Base-by-base conservation (phyloP, 768 basidiomycete species). In the Coprinopsis sp. region DNA sequence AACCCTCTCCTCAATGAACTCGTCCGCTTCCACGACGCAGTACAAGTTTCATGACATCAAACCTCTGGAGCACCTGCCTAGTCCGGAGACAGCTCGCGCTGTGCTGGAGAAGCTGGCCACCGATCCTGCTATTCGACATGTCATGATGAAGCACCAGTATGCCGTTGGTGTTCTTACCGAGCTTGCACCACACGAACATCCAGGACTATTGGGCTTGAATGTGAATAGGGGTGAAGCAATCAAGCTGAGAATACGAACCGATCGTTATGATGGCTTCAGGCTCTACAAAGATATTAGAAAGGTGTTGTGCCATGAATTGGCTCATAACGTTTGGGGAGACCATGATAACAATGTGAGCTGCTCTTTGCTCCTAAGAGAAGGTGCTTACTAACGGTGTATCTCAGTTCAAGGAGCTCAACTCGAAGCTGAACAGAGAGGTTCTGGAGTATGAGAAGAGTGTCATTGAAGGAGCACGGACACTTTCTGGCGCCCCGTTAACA, bases 331-430 rank as follows among this genome's bases (percentile, higher is more conserved):
- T 0, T 85, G 80, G 77, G 68, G 77, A 3, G 78, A 81, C 51
- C 87, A 90, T 54, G 81, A 84, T 55, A 72, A 87, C 41, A 78
- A 86, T 51, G 87, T 87, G 51, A 58, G 83, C 69, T 4, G 16
- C n/a, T 18, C 14, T 10, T 3, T 30, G 23, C 19, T 10, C 24
- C 30, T n/a, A 8, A 8, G 6, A 33, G 28, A 48, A 8, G 6
- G 4, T 19, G 4, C 6, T 21, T 34, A 11, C 33, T n/a, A 4
- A 36, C 18, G 18, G 25, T 39, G n/a, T 31, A 30, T 37, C n/a
- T 8, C 47, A 83, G 88, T 90, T 90, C 61, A 89, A 87, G 57
- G 73, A 77, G 49, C 67, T 90, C 4, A 87, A 89, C 58, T 87
- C 86, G 1, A 69, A 77, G 48, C 72, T 89, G 2, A 88, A 87